These are phyloP conservation scores for Leishmania arabica DNA, from an alignment of 208 protist genomes.

Conservation along the genomic window DNA sequence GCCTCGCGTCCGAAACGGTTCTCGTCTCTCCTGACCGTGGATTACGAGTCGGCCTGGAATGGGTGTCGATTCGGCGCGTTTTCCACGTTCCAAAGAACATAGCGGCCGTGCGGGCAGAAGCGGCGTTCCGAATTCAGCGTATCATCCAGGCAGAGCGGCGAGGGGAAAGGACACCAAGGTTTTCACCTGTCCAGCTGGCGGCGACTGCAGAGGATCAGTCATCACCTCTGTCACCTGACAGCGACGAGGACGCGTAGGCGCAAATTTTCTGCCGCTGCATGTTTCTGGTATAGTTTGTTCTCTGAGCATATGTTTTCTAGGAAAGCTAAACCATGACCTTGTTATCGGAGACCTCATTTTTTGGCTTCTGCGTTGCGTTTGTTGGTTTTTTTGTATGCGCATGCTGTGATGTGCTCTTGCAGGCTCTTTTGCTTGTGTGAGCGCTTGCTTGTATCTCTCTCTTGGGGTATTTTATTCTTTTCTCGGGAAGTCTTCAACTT, in stretches of 20 bases:
- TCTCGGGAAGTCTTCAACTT: not conserved
- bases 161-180: slow-evolving; percentile 20
- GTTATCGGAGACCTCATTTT: too few relatives aligned
- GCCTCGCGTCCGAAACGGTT: slow-evolving; percentile 28
- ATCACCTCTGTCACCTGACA: not conserved
- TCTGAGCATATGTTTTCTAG: not conserved
- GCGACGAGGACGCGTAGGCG: not conserved
- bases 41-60: slow-evolving; percentile 35
- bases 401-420: not conserved
- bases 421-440: not conserved
- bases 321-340: not conserved
- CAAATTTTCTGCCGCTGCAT: not conserved
- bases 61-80: slow-evolving; percentile 46
- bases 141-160: slow-evolving; percentile 30
- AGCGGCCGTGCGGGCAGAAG: slow-evolving; percentile 23
- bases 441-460: not conserved
- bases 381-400: too few relatives aligned
- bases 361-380: not conserved
- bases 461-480: not conserved
- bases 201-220: not conserved
- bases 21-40: slow-evolving; percentile 60
- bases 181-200: slow-evolving; percentile 17
- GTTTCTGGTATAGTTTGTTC: slow-evolving; percentile 1
- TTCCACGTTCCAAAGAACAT: slow-evolving; percentile 55
- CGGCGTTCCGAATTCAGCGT: slow-evolving; percentile 15